Evolutionary conservation across 2,329 filamentous ascomycete species (phyloP).

Genomic region (Thielaviopsis euricoi): DNA sequence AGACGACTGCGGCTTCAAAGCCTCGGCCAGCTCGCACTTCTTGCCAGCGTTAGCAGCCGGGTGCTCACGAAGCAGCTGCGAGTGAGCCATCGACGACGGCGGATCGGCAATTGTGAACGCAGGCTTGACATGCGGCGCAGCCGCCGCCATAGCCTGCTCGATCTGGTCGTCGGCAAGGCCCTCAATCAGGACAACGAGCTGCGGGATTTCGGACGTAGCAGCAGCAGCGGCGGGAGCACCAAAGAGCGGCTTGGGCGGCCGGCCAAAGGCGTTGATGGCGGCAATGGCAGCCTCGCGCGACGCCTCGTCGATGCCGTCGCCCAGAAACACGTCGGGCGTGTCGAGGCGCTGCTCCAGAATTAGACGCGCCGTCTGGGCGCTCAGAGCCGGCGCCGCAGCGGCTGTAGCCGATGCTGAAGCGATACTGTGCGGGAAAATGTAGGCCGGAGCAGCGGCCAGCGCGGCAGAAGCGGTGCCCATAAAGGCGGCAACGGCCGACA

Average conservation of each 20-base stretch:
- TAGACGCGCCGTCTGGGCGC: slow-evolving; percentile 7
- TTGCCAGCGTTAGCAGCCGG: slow-evolving; percentile 24
- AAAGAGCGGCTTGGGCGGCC: slow-evolving; percentile 8
- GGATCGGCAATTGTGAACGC: slow-evolving; percentile 33
- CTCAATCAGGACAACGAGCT: slow-evolving; percentile 44
- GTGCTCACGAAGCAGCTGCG: slow-evolving; percentile 26
- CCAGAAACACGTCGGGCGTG: slow-evolving; percentile 10
- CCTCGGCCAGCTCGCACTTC: slow-evolving; percentile 23
- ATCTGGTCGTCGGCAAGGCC: slow-evolving; percentile 33
- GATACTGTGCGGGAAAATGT: slow-evolving; percentile 1
- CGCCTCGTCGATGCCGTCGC: slow-evolving; percentile 7
- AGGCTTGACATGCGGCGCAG: slow-evolving; percentile 15
- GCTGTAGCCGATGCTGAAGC: background rate
- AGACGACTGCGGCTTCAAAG: slow-evolving; percentile 26
- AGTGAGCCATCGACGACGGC: slow-evolving; percentile 27
- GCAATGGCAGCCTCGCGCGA: slow-evolving; percentile 9
- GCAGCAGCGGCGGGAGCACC: background rate
- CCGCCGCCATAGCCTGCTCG: slow-evolving; percentile 24
- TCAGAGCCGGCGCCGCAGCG: background rate
- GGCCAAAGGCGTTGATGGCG: slow-evolving; percentile 10
- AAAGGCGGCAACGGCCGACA: slow-evolving; percentile 9
- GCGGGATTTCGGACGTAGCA: slow-evolving; percentile 15
- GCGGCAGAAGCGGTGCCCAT: slow-evolving; percentile 5
- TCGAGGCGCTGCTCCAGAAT: slow-evolving; percentile 11
- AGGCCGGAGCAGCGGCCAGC: slow-evolving; percentile 7